Percentiles rank a stretch among this genome's conserved stretches.
These are phyloP conservation scores for Globisporangium sylvaticum DNA, from an alignment of 352 stramenopile species.

Conservation along the genomic window DNA sequence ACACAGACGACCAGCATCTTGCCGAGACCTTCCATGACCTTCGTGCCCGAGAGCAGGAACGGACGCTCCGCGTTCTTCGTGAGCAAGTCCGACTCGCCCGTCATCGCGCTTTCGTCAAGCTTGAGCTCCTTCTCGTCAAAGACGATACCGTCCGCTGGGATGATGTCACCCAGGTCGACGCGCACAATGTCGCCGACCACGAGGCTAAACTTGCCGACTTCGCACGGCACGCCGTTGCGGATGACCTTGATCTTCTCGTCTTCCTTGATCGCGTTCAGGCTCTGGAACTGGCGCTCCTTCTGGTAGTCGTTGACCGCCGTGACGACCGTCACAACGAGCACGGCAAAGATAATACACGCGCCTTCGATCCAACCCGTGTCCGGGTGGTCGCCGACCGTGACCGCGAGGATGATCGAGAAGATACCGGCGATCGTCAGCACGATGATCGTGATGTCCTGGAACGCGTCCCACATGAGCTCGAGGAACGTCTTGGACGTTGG, in stretches of 20 bases:
- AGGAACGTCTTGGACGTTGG: slow-evolving; percentile 51
- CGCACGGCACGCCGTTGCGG: slow-evolving; percentile 48
- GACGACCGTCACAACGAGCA: slow-evolving; percentile 86
- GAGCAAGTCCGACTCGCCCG: slow-evolving; percentile 87
- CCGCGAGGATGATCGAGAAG: slow-evolving; percentile 75
- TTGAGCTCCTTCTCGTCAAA: slow-evolving; percentile 84
- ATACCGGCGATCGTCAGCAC: slow-evolving; percentile 83
- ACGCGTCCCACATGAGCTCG: slow-evolving; percentile 86
- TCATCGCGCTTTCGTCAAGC: slow-evolving; percentile 89
- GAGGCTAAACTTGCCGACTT: slow-evolving; percentile 73
- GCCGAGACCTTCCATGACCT: slow-evolving; percentile 87
- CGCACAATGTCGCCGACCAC: slow-evolving; percentile 90
- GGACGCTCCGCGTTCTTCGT: slow-evolving; percentile 71
- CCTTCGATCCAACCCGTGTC: slow-evolving; percentile 85
- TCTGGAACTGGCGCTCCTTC: slow-evolving; percentile 88
- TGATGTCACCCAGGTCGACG: slow-evolving; percentile 82
- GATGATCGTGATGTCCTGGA: slow-evolving; percentile 89
- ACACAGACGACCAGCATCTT: slow-evolving; percentile 92
- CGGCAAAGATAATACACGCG: slow-evolving; percentile 84
- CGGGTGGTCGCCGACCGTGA: slow-evolving; percentile 42
- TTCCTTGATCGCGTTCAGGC: slow-evolving; percentile 76
- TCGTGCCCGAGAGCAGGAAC: slow-evolving; percentile 90
- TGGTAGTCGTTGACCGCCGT: slow-evolving; percentile 89
- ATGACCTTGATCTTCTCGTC: slow-evolving; percentile 78
- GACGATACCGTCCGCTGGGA: slow-evolving; percentile 87